phyloP scores from a whole-genome alignment of 116 monocot species.

The Trichopus zeylanicus region DNA sequence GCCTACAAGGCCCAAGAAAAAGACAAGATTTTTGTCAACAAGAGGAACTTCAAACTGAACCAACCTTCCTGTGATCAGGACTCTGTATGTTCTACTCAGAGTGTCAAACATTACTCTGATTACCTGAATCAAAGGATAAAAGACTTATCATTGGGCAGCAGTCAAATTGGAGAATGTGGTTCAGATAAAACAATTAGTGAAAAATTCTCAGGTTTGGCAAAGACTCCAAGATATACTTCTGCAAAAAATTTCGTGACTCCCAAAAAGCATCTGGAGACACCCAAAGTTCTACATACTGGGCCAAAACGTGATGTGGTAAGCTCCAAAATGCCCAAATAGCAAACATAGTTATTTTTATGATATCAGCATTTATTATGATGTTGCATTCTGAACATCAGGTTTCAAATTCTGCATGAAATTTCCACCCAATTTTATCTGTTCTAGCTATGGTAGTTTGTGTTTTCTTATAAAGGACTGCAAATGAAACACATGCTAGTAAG shows the following conservation, averaged over 20 bases:
- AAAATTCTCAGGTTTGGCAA: constrained; percentile 19
- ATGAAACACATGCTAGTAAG: too few relatives aligned
- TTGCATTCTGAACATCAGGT: neutral
- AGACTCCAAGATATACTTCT: constrained; percentile 35
- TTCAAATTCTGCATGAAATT: too few relatives aligned
- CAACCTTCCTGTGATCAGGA: constrained; percentile 20
- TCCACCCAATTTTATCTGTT: too few relatives aligned
- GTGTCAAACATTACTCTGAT: constrained; percentile 32
- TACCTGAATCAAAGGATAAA: constrained; percentile 27
- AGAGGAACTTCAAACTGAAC: constrained; percentile 33
- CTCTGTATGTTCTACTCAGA: constrained; percentile 35
- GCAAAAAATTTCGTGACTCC: constrained; percentile 52
- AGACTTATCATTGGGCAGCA: constrained; percentile 44
- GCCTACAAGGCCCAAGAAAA: constrained; percentile 37
- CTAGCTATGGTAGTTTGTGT: too few relatives aligned
- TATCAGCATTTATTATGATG: too few relatives aligned
- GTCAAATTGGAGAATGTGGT: constrained; percentile 22
- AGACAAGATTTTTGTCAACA: constrained; percentile 37
- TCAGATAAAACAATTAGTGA: constrained; percentile 11
- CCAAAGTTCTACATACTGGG: constrained; percentile 36
- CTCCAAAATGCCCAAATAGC: neutral
- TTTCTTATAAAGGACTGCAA: too few relatives aligned
- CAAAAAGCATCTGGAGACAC: constrained; percentile 26
- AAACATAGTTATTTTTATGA: neutral
- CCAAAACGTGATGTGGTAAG: constrained; percentile 44